Conservation (phyloP, 2,329 filamentous ascomycete species). For the Drechslerella stenobrocha region DNA sequence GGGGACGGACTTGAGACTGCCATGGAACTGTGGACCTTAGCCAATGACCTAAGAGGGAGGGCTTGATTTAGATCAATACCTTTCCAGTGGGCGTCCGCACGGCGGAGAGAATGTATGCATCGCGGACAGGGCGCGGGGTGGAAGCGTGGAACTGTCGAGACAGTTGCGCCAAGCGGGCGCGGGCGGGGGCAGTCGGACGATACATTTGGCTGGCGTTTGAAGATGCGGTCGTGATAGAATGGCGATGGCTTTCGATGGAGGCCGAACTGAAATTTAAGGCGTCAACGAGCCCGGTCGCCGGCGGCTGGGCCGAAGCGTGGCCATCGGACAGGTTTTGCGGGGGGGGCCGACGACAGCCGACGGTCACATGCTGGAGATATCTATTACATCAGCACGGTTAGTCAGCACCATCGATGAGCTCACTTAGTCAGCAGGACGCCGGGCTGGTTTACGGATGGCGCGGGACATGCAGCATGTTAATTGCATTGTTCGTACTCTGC, state of each 20-base stretch:
- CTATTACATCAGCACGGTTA: no score
- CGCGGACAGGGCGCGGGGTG: conserved; percentile 66
- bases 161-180: conserved; percentile 58
- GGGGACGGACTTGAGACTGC: conserved; percentile 77
- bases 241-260: no score
- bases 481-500: no score
- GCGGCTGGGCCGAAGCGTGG: background rate
- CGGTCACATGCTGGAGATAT: conserved; percentile 4
- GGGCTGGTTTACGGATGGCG: no score
- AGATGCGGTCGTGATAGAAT: conserved; percentile 3
- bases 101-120: conserved; percentile 91
- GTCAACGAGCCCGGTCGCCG: no score
- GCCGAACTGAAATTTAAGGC: background rate
- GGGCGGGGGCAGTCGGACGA: conserved; percentile 46
- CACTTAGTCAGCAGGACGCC: no score
- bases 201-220: conserved; percentile 15
- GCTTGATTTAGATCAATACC: conserved; percentile 62
- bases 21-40: conserved; percentile 73
- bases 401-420: no score
- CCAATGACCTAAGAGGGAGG: conserved; percentile 23
- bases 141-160: conserved; percentile 61
- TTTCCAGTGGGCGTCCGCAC: conserved; percentile 87
- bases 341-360: conserved; percentile 47
- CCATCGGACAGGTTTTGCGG: conserved; percentile 40
- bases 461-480: no score